A percentile compares a stretch with the other conserved stretches of the same genome.
phyloP scores from a whole-genome alignment of 208 protist species.

The Trypanosoma lewisi region DNA sequence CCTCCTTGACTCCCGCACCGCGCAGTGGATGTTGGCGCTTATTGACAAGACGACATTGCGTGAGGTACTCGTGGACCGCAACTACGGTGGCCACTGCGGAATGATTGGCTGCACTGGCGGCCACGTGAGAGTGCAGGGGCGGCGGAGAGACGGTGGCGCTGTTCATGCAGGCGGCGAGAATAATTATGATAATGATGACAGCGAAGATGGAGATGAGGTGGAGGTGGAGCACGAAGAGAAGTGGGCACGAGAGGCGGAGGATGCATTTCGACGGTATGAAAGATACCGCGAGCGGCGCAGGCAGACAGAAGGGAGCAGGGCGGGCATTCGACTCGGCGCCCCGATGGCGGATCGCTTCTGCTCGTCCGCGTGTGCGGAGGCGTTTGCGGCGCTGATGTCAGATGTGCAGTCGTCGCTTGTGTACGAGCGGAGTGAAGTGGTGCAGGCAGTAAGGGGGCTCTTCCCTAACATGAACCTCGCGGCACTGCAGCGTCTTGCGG shows the following conservation, averaged over 20 bases:
- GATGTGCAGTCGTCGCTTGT: slow-evolving; percentile 27
- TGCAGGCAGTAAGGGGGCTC: slow-evolving; percentile 44
- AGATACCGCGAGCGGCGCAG: slow-evolving; percentile 40
- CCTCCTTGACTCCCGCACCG: slow-evolving; percentile 29
- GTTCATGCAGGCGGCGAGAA: neutral
- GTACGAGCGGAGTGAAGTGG: slow-evolving; percentile 38
- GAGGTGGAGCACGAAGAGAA: slow-evolving; percentile 31
- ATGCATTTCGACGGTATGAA: slow-evolving; percentile 55
- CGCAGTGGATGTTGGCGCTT: slow-evolving; percentile 55
- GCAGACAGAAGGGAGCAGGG: slow-evolving; percentile 9
- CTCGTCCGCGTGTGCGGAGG: slow-evolving; percentile 44
- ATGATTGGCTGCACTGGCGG: slow-evolving; percentile 50
- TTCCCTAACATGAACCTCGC: slow-evolving; percentile 62
- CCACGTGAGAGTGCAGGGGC: neutral
- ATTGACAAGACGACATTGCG: slow-evolving; percentile 50
- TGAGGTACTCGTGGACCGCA: slow-evolving; percentile 72
- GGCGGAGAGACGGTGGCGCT: neutral
- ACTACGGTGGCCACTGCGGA: slow-evolving; percentile 54
- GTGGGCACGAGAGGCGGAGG: slow-evolving; percentile 23
- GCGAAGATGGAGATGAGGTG: slow-evolving; percentile 9
- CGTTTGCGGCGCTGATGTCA: slow-evolving; percentile 32
- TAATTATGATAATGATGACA: slow-evolving; percentile 6
- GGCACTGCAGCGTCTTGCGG: slow-evolving; percentile 49
- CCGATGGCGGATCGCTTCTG: slow-evolving; percentile 65
- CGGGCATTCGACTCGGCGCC: slow-evolving; percentile 14